Evolutionary conservation across 805 yeast species (phyloP).

Genomic region (Sugiyamaella chiloensis): DNA sequence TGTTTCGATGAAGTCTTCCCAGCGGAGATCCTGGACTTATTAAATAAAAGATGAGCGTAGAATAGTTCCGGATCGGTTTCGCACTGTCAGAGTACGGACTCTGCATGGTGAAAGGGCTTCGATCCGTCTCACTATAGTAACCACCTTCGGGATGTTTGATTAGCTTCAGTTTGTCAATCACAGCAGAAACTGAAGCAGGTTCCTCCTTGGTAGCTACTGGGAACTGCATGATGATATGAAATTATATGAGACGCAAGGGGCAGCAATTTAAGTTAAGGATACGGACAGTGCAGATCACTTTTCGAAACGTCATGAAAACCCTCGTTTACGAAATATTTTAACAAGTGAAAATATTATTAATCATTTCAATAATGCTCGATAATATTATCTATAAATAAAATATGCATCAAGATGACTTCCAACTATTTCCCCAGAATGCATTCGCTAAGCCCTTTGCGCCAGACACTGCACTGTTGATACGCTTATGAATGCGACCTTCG

Average conservation of each 20-base stretch:
- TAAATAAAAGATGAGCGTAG: constrained; percentile 53
- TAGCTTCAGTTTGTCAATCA: constrained; percentile 8
- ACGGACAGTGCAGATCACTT: too few relatives aligned
- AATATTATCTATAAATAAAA: constrained; percentile 6
- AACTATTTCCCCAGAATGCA: constrained; percentile 6
- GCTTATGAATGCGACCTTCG: neutral
- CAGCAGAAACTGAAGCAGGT: neutral
- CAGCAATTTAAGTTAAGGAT: too few relatives aligned
- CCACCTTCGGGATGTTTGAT: constrained; percentile 53
- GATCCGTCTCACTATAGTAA: constrained; percentile 54
- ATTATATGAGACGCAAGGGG: too few relatives aligned
- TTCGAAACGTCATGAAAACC: too few relatives aligned
- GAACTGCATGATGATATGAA: too few relatives aligned
- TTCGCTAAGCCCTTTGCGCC: constrained; percentile 11
- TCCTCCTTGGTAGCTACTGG: neutral
- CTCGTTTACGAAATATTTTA: too few relatives aligned
- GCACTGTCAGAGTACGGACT: constrained; percentile 34
- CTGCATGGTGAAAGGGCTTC: constrained; percentile 44
- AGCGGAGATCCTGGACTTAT: constrained; percentile 49
- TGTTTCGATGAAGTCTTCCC: constrained; percentile 51
- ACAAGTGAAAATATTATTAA: too few relatives aligned
- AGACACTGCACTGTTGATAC: constrained; percentile 9
- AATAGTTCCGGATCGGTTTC: constrained; percentile 35
- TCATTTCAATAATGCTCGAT: too few relatives aligned
- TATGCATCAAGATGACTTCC: constrained; percentile 7